Evolutionary conservation across 192 early-diverging fungal genomes (phyloP).

Genomic region (Spinellus fusiger): DNA sequence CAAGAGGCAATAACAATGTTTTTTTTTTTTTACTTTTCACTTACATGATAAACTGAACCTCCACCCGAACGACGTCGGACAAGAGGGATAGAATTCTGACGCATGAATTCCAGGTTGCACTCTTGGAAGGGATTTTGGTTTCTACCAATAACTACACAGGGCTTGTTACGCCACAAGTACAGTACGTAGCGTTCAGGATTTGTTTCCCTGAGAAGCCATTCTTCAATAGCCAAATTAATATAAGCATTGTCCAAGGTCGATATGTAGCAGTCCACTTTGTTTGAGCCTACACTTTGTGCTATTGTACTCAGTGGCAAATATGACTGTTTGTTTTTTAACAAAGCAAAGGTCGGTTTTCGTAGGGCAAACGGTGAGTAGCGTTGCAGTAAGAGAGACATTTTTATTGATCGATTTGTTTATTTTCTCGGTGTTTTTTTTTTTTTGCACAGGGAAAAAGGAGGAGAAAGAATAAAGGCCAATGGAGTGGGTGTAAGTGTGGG

Average conservation of each 20-base stretch:
- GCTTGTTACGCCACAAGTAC: constrained; percentile 84
- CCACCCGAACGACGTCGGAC: constrained; percentile 88
- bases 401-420: too few relatives aligned
- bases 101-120: constrained; percentile 73
- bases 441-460: too few relatives aligned
- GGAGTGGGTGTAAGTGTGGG: too few relatives aligned
- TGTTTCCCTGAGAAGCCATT: constrained; percentile 78
- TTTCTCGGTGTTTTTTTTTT: too few relatives aligned
- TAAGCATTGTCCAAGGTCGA: constrained; percentile 68
- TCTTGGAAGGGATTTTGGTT: constrained; percentile 99
- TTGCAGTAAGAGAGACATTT: too few relatives aligned
- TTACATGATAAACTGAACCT: constrained; percentile 91
- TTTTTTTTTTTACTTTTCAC: background rate
- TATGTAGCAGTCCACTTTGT: constrained; percentile 50
- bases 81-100: constrained; percentile 62
- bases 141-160: constrained; percentile 88
- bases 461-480: too few relatives aligned
- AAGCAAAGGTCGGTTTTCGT: too few relatives aligned
- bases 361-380: too few relatives aligned
- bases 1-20: background rate
- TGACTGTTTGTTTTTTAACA: too few relatives aligned
- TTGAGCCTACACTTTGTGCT: background rate
- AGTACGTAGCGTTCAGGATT: constrained; percentile 62
- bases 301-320: too few relatives aligned
- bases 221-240: constrained; percentile 82